Conservation (phyloP, 805 yeast species). For the Lachancea fermentati region DNA sequence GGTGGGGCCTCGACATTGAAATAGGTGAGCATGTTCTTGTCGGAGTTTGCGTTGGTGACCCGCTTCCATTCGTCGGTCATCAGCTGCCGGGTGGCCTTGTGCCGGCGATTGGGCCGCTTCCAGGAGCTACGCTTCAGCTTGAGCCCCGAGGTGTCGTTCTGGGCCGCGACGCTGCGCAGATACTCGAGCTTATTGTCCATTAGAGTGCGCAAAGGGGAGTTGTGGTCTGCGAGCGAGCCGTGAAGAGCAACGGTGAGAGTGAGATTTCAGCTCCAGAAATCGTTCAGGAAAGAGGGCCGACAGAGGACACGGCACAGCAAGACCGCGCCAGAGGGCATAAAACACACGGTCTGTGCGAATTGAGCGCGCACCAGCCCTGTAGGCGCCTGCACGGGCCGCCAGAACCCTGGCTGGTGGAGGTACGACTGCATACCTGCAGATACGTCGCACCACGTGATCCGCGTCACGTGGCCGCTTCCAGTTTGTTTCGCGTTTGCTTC, state of each 20-base stretch:
- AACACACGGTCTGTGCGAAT: no score
- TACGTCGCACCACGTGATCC: no score
- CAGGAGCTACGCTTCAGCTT: constrained; percentile 55
- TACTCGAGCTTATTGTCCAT: constrained; percentile 24
- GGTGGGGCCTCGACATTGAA: constrained; percentile 81
- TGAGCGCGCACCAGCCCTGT: no score
- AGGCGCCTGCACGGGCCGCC: no score
- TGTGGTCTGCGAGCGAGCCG: neutral
- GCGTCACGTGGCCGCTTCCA: constrained; percentile 2
- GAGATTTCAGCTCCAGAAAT: no score
- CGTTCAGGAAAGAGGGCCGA: no score
- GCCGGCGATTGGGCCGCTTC: constrained; percentile 52
- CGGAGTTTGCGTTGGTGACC: constrained; percentile 30
- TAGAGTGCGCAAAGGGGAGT: neutral
- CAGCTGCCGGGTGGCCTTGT: constrained; percentile 69
- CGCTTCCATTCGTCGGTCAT: constrained; percentile 74
- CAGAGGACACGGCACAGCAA: no score
- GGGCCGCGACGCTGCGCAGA: constrained; percentile 22
- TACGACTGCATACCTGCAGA: no score
- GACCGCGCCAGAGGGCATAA: no score
- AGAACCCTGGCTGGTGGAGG: no score
- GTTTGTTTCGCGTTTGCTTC: constrained; percentile 5
- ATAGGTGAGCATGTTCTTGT: constrained; percentile 46
- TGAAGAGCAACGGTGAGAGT: no score
- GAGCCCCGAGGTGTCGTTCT: constrained; percentile 23